Evolutionary conservation across 768 basidiomycete species (phyloP).

Genomic region (Mycena metata): DNA sequence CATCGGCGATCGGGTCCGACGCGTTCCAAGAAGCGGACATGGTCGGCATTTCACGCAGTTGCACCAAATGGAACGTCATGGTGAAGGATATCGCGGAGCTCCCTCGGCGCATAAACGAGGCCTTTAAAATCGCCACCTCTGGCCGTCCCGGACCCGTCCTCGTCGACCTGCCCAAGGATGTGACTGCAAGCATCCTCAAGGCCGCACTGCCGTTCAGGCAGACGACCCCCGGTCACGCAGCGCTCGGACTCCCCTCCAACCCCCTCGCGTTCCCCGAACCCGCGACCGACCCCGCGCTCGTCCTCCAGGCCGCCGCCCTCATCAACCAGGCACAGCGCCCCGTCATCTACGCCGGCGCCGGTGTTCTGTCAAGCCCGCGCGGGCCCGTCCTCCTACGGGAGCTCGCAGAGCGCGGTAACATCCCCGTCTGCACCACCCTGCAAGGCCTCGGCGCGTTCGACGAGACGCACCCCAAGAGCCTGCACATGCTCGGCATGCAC

Average conservation of each 20-base stretch:
- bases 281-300: conserved; percentile 73
- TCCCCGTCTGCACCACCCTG: conserved; percentile 96
- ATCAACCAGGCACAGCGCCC: conserved; percentile 95
- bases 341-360: conserved; percentile 93
- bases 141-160: conserved; percentile 98
- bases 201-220: conserved; percentile 88
- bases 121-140: conserved; percentile 98
- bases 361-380: conserved; percentile 79
- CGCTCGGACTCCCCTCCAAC: conserved; percentile 80
- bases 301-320: conserved; percentile 84
- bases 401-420: conserved; percentile 88
- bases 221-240: conserved; percentile 80
- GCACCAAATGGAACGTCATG: conserved; percentile 99
- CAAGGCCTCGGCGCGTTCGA: conserved; percentile 97
- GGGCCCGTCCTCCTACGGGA: conserved; percentile 87
- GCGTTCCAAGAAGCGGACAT: conserved; percentile 99
- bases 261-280: conserved; percentile 72
- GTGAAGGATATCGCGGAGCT: conserved; percentile 97
- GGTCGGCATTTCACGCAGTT: conserved; percentile 94
- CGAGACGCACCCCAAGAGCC: conserved; percentile 85
- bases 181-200: conserved; percentile 92
- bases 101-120: conserved; percentile 96
- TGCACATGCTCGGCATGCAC: conserved; percentile 81
- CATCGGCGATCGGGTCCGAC: conserved; percentile 98
- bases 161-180: conserved; percentile 98